These are phyloP conservation scores for Turritis glabra DNA, from an alignment of 345 rosid genomes.

Conservation along the genomic window DNA sequence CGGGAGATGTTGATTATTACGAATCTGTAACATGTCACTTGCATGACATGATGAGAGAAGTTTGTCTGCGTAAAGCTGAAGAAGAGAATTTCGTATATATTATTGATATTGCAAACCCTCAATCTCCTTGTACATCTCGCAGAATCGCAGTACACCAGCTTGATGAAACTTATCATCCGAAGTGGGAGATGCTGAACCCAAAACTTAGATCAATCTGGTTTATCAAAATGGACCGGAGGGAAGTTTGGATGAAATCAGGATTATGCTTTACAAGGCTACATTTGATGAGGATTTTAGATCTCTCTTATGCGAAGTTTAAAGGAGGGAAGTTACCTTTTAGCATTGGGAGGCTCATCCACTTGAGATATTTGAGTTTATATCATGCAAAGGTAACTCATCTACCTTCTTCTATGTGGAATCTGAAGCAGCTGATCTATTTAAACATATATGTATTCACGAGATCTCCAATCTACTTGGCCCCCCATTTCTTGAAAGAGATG, in stretches of 20 bases:
- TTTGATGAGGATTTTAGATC: not conserved
- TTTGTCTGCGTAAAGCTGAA: not conserved
- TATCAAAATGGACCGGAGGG: no score
- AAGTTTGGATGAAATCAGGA: not conserved
- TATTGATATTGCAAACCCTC: not conserved
- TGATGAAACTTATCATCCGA: no score
- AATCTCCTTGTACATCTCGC: not conserved
- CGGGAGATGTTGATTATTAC: no score
- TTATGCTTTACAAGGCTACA: not conserved
- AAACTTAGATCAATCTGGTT: slow-evolving; percentile 9
- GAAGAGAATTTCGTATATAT: not conserved
- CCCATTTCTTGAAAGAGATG: no score
- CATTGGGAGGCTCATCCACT: slow-evolving; percentile 40
- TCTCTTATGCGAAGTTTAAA: not conserved
- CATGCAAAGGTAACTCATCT: no score
- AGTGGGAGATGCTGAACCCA: not conserved
- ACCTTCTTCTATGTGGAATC: no score
- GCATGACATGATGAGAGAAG: not conserved
- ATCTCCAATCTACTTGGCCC: no score
- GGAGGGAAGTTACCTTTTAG: slow-evolving; percentile 27
- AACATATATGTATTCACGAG: no score
- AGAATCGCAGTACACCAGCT: not conserved
- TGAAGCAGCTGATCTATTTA: no score
- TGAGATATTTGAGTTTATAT: no score
- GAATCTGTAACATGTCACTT: not conserved